Evolutionary conservation across 2,329 filamentous ascomycete genomes (phyloP), one percentile per base, ranked within the genome.

Genomic region (Dryadomyces quercivorus): DNA sequence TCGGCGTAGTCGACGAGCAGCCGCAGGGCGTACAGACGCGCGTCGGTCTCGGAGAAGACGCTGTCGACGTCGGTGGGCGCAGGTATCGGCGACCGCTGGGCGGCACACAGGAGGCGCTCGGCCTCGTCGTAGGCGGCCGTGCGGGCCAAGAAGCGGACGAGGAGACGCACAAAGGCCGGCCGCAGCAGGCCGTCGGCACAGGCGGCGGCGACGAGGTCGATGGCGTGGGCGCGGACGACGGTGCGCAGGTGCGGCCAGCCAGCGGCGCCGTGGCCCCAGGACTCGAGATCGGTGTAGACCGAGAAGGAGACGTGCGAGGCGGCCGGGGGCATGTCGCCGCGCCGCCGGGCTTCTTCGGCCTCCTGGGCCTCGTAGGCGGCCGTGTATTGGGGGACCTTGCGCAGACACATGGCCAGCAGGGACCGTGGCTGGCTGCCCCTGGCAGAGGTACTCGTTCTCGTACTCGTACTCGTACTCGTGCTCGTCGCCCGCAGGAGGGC

Each of bases 201-300:
- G 2, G 71, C 74, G 20, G 70, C 65, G 52, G 62, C 64, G 26
- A 79, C 58, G 2, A 74, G 66, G 34, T 68, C 61, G 16, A 77
- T 56, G 8, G 71, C 73, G 56, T 80, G 75, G 16, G 74, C 69
- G 46, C 75, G 68, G 15, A 74, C 70, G 12, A 77, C 65, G 2
- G 63, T 61, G 50, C 70, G 67, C 1, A 80, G 66, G 56, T 73
- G 69, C 53, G 62, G 70, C 72, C 75, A 78, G 15, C 75, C 75
- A 2, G 64, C 64, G 1, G 62, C 60, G 20, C 67, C 63, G 2
- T 44, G 40, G 8, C 73, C 72, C 2, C 76, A 60, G 2, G 64
- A 59, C 59, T 79, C 75, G 16, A 80, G 60, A 16, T 77, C 71
- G 47, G 71, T 67, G 58, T 79, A 80, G 21, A 77, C 66, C 4